A percentile compares a stretch with the other conserved stretches of the same genome.
These are phyloP conservation scores for Vaccinium darrowii DNA, from an alignment of 148 eudicot species.

Conservation along the genomic window DNA sequence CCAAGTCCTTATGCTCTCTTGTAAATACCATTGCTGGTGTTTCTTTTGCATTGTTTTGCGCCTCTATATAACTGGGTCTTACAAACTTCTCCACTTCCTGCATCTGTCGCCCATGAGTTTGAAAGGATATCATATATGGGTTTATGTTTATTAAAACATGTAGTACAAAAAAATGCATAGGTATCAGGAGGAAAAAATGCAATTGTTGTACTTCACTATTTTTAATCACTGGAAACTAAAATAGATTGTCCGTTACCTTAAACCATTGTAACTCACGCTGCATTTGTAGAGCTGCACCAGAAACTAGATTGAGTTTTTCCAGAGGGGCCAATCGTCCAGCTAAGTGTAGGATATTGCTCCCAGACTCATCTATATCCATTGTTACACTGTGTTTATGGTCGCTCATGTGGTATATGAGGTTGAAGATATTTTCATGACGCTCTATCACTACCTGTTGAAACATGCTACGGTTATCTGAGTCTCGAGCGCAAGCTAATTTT, in stretches of 20 bases:
- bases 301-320: neutral
- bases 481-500: constrained; percentile 19
- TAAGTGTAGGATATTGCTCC: neutral
- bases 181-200: too few species aligned
- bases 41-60: neutral
- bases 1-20: neutral
- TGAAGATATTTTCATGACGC: constrained; percentile 28
- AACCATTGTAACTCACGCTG: neutral
- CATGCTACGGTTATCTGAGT: constrained; percentile 7
- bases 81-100: neutral
- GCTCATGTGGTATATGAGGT: constrained; percentile 25
- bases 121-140: too few species aligned
- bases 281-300: neutral
- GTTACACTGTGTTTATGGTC: neutral
- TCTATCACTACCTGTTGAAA: constrained; percentile 30
- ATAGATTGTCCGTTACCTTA: neutral
- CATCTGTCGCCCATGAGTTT: neutral
- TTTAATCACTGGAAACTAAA: too few species aligned
- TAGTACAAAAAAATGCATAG: too few species aligned
- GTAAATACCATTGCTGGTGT: constrained; percentile 3
- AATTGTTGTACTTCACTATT: neutral
- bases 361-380: neutral
- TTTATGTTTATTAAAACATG: too few species aligned
- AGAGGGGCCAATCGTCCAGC: neutral
- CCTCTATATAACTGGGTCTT: neutral